Evolutionary conservation across 73 alveolate species (phyloP), one percentile per base, ranked within the genome.

Genomic region (Paramecium sexaurelia): DNA sequence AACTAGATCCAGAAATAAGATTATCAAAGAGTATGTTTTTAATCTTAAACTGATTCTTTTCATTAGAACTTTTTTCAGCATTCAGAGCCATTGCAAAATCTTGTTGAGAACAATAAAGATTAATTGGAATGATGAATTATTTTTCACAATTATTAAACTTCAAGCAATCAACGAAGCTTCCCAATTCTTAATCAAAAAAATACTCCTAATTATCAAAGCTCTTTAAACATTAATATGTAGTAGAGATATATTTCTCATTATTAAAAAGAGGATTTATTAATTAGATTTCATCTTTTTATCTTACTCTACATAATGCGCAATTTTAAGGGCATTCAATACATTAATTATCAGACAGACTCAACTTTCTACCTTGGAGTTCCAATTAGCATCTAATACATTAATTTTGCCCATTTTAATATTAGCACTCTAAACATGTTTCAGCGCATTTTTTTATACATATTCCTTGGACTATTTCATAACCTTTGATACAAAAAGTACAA

Each of bases 251-350:
- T 24, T 11, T 32, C 0, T 26, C 19, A 22, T 66, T 66, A 13
- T 66, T 29, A 66, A 66, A 66, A 32, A 29, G 17, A 29, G 83
- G 83, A 66, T 66, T 66, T 11, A 66, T 66, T 32, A 6, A 29
- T 10, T 66, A 0, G 24, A 66, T 32, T 11, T 66, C 83, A 6
- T 32, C 22, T 3, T 5, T 11, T 19, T 41, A 66, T 26, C 83
- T 24, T 1, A 66, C 24, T 8, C 47, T 66, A 32, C 83, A 66
- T 10, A 66, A 32, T 0, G 83, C 83, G n/a, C 83, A 66, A 66
- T 20, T 66, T 3, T 29, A 66, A 2, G 83, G 83, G 7, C 83
- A 66, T 66, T 66, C 83, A 11, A 66, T 66, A 66, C 83, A 66
- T 66, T 66, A 10, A 32, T 66, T 66, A 11, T 66, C 43, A 2